phyloP scores from a whole-genome alignment of 805 yeast genomes.

The Myxozyma geophila region DNA sequence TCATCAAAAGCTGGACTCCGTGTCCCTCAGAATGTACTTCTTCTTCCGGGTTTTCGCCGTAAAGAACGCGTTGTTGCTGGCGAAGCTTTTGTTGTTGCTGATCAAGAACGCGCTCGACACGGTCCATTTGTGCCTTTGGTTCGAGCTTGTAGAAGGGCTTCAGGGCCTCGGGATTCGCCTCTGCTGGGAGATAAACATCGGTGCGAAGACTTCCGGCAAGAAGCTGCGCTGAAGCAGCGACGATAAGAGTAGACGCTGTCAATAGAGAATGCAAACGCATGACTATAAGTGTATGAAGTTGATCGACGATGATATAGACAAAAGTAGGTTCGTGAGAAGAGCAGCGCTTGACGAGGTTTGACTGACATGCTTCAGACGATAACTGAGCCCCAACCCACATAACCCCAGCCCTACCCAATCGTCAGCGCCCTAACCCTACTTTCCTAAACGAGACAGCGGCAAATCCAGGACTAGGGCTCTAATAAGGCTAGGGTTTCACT shows the following conservation, averaged over 20 bases:
- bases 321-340: not conserved
- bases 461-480: conserved; percentile 11
- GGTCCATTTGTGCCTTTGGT: conserved; percentile 9
- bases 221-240: conserved; percentile 29
- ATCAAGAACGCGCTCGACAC: conserved; percentile 12
- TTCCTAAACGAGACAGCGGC: not conserved
- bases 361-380: not conserved
- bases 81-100: conserved; percentile 1
- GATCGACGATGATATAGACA: not conserved
- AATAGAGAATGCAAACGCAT: conserved; percentile 14
- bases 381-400: conserved; percentile 1
- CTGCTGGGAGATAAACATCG: conserved; percentile 18
- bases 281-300: not conserved
- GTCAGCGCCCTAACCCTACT: not conserved
- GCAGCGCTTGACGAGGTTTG: not conserved
- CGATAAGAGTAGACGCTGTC: not conserved
- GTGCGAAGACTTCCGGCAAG: conserved; percentile 22
- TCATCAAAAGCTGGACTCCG: conserved; percentile 44
- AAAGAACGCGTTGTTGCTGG: conserved; percentile 26
- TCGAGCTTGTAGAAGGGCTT: conserved; percentile 22
- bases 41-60: conserved; percentile 23
- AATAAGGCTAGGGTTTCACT: not conserved
- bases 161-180: conserved; percentile 24
- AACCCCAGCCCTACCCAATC: not conserved
- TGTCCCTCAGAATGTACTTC: conserved; percentile 15